Base-by-base conservation (phyloP, 768 basidiomycete species). In the Russula sp. region DNA sequence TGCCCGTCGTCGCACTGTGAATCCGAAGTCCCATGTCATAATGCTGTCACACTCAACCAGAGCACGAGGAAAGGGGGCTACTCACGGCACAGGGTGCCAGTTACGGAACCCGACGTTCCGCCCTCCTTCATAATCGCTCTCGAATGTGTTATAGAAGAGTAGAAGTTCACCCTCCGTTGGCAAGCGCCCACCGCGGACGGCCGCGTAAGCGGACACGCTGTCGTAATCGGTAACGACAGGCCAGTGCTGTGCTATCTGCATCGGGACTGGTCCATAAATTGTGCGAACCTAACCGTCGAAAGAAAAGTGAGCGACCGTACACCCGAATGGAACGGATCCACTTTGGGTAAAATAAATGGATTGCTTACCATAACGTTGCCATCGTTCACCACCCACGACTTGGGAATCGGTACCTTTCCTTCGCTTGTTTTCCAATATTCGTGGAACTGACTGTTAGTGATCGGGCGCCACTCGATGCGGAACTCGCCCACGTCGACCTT, bases 11-110 rank as follows among this genome's bases (percentile, higher is more conserved):
- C 22, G 88, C 83, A 35, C 88, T 90, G 52, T 11, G 49, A 11
- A 18, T n/a, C 16, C 22, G 29, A 29, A 42, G 47, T 7, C 53
- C 47, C 54, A 29, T 63, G 56, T 60, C 64, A 48, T 50, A 39
- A 14, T 38, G 22, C 16, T 41, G 47, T 18, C 34, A 5, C 39
- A 56, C 29, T 25, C 39, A 29, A 3, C 47, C 43, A 65, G 14
- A 35, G 20, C 7, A 18, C 5, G 32, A 29, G 25, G 25, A 1
- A 29, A 1, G 25, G 4, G 7, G 18, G 14, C 43, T 11, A 79
- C 92, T 73, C 71, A 95, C 90, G 93, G 92, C 53, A 90, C 71
- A 25, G 93, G 91, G 70, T 98, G 93, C 93, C 95, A 97, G 73
- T 93, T 90, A 65, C 88, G 81, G 71, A 96, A 91, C 1, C 93